Percentiles rank a stretch among this genome's conserved stretches.
Evolutionary conservation across 1,139 yeast species (phyloP).

Genomic region (Yamadazyma diospyri): DNA sequence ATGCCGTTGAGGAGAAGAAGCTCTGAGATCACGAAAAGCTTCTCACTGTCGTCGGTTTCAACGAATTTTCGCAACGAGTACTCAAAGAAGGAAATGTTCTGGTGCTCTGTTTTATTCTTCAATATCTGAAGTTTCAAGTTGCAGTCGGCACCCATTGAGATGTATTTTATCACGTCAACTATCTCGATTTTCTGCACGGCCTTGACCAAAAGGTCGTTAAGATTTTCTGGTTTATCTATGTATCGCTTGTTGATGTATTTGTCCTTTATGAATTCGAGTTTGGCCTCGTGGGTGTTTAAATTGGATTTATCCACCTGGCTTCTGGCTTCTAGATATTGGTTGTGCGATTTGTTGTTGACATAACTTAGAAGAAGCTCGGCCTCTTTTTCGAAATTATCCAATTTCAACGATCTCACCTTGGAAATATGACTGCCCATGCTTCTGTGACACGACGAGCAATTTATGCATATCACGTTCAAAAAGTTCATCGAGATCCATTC

Average conservation of each 20-base stretch:
- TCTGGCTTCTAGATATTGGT: slow-evolving; percentile 34
- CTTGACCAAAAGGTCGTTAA: slow-evolving; percentile 30
- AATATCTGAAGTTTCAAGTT: slow-evolving; percentile 35
- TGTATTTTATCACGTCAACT: slow-evolving; percentile 39
- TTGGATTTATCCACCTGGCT: slow-evolving; percentile 16
- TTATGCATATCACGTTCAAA: slow-evolving; percentile 71
- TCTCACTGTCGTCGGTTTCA: slow-evolving; percentile 13
- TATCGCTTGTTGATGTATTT: slow-evolving; percentile 49
- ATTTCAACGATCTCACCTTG: slow-evolving; percentile 46
- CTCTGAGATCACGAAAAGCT: slow-evolving; percentile 69
- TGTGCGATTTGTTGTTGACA: slow-evolving; percentile 39
- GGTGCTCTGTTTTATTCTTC: slow-evolving; percentile 19
- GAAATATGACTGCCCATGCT: slow-evolving; percentile 51
- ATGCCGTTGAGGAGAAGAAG: slow-evolving; percentile 67
- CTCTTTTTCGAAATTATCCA: slow-evolving; percentile 48
- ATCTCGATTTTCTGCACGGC: slow-evolving; percentile 52
- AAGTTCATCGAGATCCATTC: slow-evolving; percentile 89
- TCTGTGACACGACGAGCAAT: slow-evolving; percentile 67
- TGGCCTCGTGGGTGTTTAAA: slow-evolving; percentile 34
- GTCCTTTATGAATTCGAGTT: slow-evolving; percentile 42
- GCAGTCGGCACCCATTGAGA: slow-evolving; percentile 51
- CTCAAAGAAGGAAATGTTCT: slow-evolving; percentile 48
- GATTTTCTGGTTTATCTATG: slow-evolving; percentile 22
- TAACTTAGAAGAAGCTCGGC: slow-evolving; percentile 34
- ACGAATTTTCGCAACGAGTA: slow-evolving; percentile 54